Base-by-base conservation (phyloP, 495 filamentous ascomycete species). In the Penicillium canescens region DNA sequence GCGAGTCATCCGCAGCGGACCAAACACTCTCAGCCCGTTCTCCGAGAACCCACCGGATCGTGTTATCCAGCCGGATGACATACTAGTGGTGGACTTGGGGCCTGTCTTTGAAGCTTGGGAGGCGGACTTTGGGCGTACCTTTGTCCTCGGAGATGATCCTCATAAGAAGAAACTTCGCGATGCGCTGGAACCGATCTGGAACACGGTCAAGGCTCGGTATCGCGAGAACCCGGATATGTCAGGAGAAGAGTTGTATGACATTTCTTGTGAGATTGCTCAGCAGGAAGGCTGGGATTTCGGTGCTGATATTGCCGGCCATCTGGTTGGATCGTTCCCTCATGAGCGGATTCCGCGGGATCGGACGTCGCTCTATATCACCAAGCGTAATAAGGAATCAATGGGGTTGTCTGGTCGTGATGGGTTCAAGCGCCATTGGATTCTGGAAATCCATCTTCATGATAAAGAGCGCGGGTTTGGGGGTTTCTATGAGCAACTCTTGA, bases 21-120 rank as follows among this genome's bases (percentile, higher is more conserved):
- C 71, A 21, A 81, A 80, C 52, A 81, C 77, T 0, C 37, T 79
- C 2, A 49, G 56, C 9, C 77, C 77, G 0, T 80, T 76, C 34
- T 50, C 63, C 6, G 77, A 75, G 4, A 79, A 78, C 45, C 77
- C 75, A 4, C 75, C 76, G 2, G 75, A 81, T 52, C 76, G 77
- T 4, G 60, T 74, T 26, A 75, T 81, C 42, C 53, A 73, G 38
- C 44, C 49, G 11, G 75, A 81, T 42, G 76, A 81, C 45, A 79
- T 80, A 46, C 61, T 81, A 0, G 72, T 76, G 36, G 70, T 80
- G 14, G 76, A 80, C 37, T 58, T 81, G 7, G 78, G 77, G 0
- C 76, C 77, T 1, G 77, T 81, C 6, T 80, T 80, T 52, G 78
- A 79, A 43, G 69, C 64, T 6, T 81, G 72, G 72, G 77, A 81